Evolutionary conservation across 345 rosid species (phyloP), one percentile per base, ranked within the genome.

Genomic region (Rhizophora apiculata): DNA sequence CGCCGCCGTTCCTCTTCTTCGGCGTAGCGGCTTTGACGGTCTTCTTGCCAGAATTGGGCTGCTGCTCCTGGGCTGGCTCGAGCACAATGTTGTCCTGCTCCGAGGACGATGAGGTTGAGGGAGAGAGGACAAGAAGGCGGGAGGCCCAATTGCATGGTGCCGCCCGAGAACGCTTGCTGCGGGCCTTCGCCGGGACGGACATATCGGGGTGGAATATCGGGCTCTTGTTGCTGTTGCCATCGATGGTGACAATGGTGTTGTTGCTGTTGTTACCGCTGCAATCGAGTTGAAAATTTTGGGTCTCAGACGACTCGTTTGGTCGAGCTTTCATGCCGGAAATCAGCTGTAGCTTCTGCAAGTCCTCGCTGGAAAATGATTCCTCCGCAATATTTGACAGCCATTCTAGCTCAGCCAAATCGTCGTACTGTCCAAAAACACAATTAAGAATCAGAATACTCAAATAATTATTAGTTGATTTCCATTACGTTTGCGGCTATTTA

Each of bases 301-400:
- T 63, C 63, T 83, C 85, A 48, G 88, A 68, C 32, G 82, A 77
- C 2, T 81, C 79, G 43, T 82, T 85, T 56, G 96, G 74, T 63
- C 86, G 85, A 74, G 85, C 79, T 64, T 87, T 84, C 64, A 78
- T 63, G 15, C 99, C 99, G 32, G 96, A 86, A 22, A 90, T 89
- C 26, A 92, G 83, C 68, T 96, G 90, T 8, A 86, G 87, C 87
- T 88, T 87, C 58, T 89, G 88, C 77, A 86, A 63, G 76, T 92
- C 99, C 62, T 96, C 97, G 74, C 91, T 84, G 39, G 99, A 90
- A 78, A 92, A 92, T 16, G 99, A 92, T 76, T 96, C 98, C 72
- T 96, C 99, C 68, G 85, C 96, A 76, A 96, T 80, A 77, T 89
- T 90, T 5, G 99, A 96, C 22, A 96, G 76, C 99, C 99, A 96